Percentiles rank a stretch among this genome's conserved stretches.
Conservation (phyloP, 495 filamentous ascomycete genomes). For the Podospora bellae-mahoneyi region DNA sequence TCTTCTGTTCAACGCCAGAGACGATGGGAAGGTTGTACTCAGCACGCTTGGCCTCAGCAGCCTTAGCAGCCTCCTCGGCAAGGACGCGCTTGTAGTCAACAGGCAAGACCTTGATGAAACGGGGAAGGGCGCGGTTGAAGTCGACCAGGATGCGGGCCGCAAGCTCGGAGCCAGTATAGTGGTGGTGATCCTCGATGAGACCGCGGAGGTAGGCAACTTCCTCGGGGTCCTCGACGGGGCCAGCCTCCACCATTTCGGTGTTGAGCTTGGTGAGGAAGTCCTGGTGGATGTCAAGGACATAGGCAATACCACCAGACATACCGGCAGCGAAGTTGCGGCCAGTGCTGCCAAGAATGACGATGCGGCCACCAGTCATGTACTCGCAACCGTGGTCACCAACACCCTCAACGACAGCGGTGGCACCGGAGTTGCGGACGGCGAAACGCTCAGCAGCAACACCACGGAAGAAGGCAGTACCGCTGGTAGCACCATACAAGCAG, state of each 20-base stretch:
- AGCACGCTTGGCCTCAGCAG: slow-evolving; percentile 73
- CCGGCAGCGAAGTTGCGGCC: slow-evolving; percentile 99
- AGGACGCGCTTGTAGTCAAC: slow-evolving; percentile 97
- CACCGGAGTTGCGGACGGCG: slow-evolving; percentile 96
- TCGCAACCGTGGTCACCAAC: slow-evolving; percentile 98
- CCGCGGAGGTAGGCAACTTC: slow-evolving; percentile 95
- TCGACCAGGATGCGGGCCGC: slow-evolving; percentile 95
- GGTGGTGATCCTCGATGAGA: slow-evolving; percentile 96
- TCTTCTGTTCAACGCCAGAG: slow-evolving; percentile 55
- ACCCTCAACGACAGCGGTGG: slow-evolving; percentile 94
- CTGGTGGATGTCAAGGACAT: slow-evolving; percentile 86
- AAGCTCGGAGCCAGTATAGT: slow-evolving; percentile 97
- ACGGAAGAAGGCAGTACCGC: slow-evolving; percentile 94
- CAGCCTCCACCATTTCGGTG: slow-evolving; percentile 96
- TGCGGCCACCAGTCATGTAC: slow-evolving; percentile 98
- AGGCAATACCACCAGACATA: slow-evolving; percentile 99
- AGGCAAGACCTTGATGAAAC: slow-evolving; percentile 92
- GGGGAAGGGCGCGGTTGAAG: slow-evolving; percentile 87
- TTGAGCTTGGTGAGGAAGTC: slow-evolving; percentile 97
- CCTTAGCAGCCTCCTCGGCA: slow-evolving; percentile 78
- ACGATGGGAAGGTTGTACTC: slow-evolving; percentile 82
- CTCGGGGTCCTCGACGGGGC: slow-evolving; percentile 77
- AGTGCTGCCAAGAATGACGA: slow-evolving; percentile 83
- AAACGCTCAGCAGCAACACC: slow-evolving; percentile 97
- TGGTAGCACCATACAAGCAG: slow-evolving; percentile 94